Base-by-base conservation (phyloP, 2,329 filamentous ascomycete genomes). In the Venturia aucupariae region DNA sequence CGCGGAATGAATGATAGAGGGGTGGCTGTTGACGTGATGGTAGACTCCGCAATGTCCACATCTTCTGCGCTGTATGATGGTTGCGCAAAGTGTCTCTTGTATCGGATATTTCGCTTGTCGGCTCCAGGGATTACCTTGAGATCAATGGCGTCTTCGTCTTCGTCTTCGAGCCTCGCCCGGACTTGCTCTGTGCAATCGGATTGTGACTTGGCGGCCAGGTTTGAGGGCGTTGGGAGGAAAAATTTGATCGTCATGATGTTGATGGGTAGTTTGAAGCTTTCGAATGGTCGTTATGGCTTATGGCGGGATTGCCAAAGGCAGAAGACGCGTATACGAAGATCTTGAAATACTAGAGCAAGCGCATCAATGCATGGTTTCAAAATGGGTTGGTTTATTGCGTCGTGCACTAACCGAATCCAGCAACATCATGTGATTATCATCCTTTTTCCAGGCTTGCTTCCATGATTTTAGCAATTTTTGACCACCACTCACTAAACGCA, bases 201-300 rank as follows among this genome's bases (percentile, higher is more conserved):
- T 19, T 42, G 39, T 11, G 10, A 11, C 3, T 42, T 42, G 39
- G 11, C 11, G 39, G 39, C 39, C 39, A 42, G 39, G 15, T 42
- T 42, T 42, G 39, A 42, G 39, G 39, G 5, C 39, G 10, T 42
- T 42, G 39, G 39, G 39, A 42, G 39, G 39, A 11, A 42, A 11
- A 42, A 42, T 42, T 42, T 13, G 17, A 42, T 42, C 39, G 10
- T 42, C 39, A 42, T 42, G 39, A 19, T 19, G 39, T 13, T 42
- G 39, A 42, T 42, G 11, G 67, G 61, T 65, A 69, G 44, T 75
- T n/a, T 68, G 5, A 70, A 55, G 1, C 68, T 67, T 65, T 74
- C 69, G 62, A 74, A 73, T 42, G 73, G 71, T 65, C 73, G 71
- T 67, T 71, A 74, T 17, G 72, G 72, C 67, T 55, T 61, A 19